These are phyloP conservation scores for Ophiocordyceps camponoti-saundersi DNA, from an alignment of 2,329 filamentous ascomycete species.

Conservation along the genomic window DNA sequence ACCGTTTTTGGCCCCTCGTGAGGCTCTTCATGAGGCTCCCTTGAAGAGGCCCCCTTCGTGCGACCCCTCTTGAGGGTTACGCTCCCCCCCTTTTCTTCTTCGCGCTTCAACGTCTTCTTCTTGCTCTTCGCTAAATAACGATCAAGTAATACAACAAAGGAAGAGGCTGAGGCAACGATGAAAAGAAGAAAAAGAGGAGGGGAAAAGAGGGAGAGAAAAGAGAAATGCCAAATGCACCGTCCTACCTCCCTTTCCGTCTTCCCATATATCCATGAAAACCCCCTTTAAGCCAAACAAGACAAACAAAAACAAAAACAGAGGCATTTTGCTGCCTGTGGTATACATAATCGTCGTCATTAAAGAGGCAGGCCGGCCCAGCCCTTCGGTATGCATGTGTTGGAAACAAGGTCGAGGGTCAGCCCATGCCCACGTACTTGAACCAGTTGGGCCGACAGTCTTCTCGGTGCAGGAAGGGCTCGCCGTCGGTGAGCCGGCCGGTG, in stretches of 20 bases:
- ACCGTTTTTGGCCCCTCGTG: slow-evolving; percentile 37
- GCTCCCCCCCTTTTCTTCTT: too few species aligned
- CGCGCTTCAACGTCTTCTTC: background rate
- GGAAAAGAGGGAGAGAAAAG: background rate
- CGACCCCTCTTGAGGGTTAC: too few species aligned
- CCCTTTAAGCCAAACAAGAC: background rate
- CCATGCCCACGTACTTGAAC: slow-evolving; percentile 88
- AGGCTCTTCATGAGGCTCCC: slow-evolving; percentile 3
- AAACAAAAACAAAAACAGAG: background rate
- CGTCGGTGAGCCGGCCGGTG: slow-evolving; percentile 78
- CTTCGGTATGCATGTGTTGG: background rate
- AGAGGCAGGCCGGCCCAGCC: background rate
- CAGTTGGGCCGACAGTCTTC: slow-evolving; percentile 93
- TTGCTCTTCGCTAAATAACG: background rate
- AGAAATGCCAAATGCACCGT: background rate
- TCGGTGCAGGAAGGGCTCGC: slow-evolving; percentile 66
- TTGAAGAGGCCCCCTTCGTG: too few species aligned
- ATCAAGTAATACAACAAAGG: background rate
- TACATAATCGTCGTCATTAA: background rate
- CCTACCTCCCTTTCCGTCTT: background rate
- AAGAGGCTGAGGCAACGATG: background rate
- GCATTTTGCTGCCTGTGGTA: background rate
- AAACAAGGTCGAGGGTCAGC: slow-evolving; percentile 23
- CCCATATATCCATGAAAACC: background rate
- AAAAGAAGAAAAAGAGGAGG: background rate